Conservation (phyloP, 257 asterid genomes). For the Rhazya stricta region DNA sequence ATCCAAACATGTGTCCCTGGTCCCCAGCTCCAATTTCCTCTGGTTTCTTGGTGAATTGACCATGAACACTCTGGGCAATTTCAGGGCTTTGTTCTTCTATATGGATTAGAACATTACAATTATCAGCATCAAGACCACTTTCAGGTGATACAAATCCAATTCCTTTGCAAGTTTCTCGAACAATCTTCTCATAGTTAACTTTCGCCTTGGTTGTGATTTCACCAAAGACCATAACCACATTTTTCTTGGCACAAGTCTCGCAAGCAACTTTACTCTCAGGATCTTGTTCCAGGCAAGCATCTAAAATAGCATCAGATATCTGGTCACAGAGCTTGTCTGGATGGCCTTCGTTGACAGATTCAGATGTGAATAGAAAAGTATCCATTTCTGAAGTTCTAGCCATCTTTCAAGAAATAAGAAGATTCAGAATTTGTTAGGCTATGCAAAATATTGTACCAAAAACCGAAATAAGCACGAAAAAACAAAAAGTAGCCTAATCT, state of each 20-base stretch:
- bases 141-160: constrained; percentile 61
- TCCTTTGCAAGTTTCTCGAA: constrained; percentile 62
- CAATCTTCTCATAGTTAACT: constrained; percentile 58
- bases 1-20: constrained; percentile 78
- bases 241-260: constrained; percentile 63
- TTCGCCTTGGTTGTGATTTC: constrained; percentile 66
- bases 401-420: constrained; percentile 51
- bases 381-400: constrained; percentile 55
- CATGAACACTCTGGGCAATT: constrained; percentile 68
- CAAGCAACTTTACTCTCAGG: constrained; percentile 39
- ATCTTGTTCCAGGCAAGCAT: constrained; percentile 13
- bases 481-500: constrained; percentile 22
- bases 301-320: constrained; percentile 9
- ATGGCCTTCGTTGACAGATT: constrained; percentile 11
- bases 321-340: constrained; percentile 15
- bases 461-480: background rate
- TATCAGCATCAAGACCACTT: constrained; percentile 63
- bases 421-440: background rate
- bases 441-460: too few relatives aligned
- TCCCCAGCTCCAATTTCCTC: constrained; percentile 76
- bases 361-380: constrained; percentile 6
- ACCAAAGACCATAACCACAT: constrained; percentile 63
- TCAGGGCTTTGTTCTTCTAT: constrained; percentile 71
- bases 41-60: constrained; percentile 65
- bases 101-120: constrained; percentile 61